Conservation (phyloP, 2,329 filamentous ascomycete genomes). For the Lachnellula suecica region DNA sequence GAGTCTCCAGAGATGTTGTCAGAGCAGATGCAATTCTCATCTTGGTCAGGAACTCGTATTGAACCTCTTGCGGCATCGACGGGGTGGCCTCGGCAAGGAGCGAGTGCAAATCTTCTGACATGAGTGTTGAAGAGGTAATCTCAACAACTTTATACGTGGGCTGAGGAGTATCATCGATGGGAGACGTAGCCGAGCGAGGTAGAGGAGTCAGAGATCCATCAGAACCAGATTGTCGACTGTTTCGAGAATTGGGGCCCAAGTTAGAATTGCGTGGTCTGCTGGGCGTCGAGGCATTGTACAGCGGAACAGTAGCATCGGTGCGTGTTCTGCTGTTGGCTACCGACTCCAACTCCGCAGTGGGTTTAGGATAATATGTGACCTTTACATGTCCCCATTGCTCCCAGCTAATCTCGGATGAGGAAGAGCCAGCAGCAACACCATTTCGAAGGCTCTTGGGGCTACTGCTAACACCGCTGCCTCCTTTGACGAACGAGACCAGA, state of each 20-base stretch:
- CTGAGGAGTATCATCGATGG: slow-evolving; percentile 25
- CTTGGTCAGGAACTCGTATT: slow-evolving; percentile 83
- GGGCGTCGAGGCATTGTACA: slow-evolving; percentile 29
- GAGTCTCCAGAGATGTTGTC: slow-evolving; percentile 59
- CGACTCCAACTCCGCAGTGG: slow-evolving; percentile 29
- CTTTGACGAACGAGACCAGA: slow-evolving; percentile 70
- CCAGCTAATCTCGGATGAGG: slow-evolving; percentile 50
- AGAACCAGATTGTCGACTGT: slow-evolving; percentile 32
- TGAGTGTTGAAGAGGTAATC: slow-evolving; percentile 56
- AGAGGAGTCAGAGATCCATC: slow-evolving; percentile 35
- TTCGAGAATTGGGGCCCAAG: slow-evolving; percentile 31
- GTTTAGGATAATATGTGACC: slow-evolving; percentile 69
- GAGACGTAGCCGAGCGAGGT: slow-evolving; percentile 20
- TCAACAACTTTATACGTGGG: slow-evolving; percentile 32
- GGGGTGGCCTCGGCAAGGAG: slow-evolving; percentile 55
- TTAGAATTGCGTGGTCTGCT: slow-evolving; percentile 32
- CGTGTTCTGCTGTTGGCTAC: not conserved
- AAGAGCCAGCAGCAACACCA: slow-evolving; percentile 24
- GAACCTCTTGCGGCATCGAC: slow-evolving; percentile 69
- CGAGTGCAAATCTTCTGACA: slow-evolving; percentile 53
- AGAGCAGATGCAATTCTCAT: slow-evolving; percentile 83
- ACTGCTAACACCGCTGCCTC: slow-evolving; percentile 38
- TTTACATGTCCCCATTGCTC: slow-evolving; percentile 79
- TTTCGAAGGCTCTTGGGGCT: slow-evolving; percentile 31
- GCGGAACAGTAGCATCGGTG: not conserved